Evolutionary conservation across 2,329 filamentous ascomycete genomes (phyloP), one percentile per base, ranked within the genome.

Genomic region (Triangularia verruculosa): DNA sequence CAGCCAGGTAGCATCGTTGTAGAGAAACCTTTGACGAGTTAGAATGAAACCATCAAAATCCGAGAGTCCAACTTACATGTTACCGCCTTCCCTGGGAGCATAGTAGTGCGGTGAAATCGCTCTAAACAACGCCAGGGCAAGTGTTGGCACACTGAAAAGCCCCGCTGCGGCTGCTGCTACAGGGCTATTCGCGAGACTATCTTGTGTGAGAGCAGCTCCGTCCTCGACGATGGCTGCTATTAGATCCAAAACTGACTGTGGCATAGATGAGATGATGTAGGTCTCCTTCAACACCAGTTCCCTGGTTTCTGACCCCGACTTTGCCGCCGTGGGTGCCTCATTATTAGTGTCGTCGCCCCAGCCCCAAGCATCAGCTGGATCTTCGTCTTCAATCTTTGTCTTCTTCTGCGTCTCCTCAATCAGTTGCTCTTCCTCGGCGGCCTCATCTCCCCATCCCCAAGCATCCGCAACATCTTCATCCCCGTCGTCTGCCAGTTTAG

Each of bases 241-340:
- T 27, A 91, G 82, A 17, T 85, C 81, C 20, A 93, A 80, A 12
- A 98, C 87, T 3, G 88, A 86, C 65, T 92, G 89, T 0, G 95
- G 94, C 74, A 97, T 89, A 2, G 90, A 90, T 0, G 94, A 97
- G 59, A 97, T 90, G 64, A 88, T 91, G 75, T 97, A 99, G 1
- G 85, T 90, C 77, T 99, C 95, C 66, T 84, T 90, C 53, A 98
- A 78, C 0, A 91, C 90, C 64, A 98, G 78, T 72, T 95, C 90
- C 61, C 86, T 82, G 8, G 81, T 80, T 32, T 47, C 70, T 5
- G 58, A 68, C 61, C 47, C 54, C 2, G 61, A 53, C 15, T 12
- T 65, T 17, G 69, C 61, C n/a, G 66, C 67, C 53, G 70, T 63
- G 73, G 76, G n/a, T 67, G 69, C 64, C 68, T 73, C 66, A 61